A percentile compares a stretch with the other conserved stretches of the same genome.
Conservation (phyloP, 2,329 filamentous ascomycete genomes). For the Claviceps paspali region DNA sequence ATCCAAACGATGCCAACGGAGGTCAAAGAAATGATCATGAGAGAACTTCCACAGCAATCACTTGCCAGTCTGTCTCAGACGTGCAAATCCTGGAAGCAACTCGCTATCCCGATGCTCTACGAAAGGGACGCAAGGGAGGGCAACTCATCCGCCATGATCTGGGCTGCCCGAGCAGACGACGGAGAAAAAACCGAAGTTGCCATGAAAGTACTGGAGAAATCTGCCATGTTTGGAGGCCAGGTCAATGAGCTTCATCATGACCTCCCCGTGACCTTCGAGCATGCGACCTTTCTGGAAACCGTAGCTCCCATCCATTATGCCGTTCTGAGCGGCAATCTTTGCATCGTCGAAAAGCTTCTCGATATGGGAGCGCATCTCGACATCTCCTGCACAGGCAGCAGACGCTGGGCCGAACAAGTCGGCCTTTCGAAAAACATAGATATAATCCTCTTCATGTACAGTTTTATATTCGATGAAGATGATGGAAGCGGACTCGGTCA, state of each 20-base stretch:
- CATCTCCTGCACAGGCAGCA: not conserved
- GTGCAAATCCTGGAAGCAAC: not conserved
- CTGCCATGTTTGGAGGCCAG: not conserved
- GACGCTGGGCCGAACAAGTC: no score
- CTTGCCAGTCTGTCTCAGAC: not conserved
- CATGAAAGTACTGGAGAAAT: not conserved
- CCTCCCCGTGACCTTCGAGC: no score
- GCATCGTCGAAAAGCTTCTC: not conserved
- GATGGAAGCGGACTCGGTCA: no score
- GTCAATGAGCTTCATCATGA: constrained; percentile 1
- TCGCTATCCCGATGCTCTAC: not conserved
- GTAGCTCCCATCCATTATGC: constrained; percentile 3
- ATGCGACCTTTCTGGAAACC: not conserved
- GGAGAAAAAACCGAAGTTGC: not conserved
- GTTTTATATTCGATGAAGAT: no score
- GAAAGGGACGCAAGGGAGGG: not conserved
- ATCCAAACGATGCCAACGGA: no score
- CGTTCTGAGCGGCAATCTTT: not conserved
- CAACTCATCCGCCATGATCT: constrained; percentile 1
- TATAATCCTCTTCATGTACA: no score
- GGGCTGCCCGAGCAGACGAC: constrained; percentile 1
- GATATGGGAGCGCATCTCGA: not conserved
- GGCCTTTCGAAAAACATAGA: no score
- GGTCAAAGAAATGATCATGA: not conserved
- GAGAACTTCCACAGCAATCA: not conserved